Evolutionary conservation across 148 eudicot species (phyloP), one percentile per base, ranked within the genome.

Genomic region (Cornus kousa): DNA sequence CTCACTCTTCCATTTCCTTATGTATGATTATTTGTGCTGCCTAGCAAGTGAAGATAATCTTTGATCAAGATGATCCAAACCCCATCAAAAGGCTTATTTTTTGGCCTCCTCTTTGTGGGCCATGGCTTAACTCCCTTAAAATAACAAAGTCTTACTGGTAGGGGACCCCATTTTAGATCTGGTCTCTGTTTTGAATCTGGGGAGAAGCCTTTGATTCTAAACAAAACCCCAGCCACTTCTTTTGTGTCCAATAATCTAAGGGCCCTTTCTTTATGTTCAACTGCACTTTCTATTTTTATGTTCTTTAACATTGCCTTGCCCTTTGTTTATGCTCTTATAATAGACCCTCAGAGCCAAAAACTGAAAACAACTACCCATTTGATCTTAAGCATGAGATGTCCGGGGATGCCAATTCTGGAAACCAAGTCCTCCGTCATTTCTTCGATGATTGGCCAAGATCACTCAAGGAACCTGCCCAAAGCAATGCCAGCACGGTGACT

Each of bases 371-470:
- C 73, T 67, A 67, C 74, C 35, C 40, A 46, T 85, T 83, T 77
- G 83, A 81, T 77, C 53, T 87, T 53, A 88, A 80, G 24, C 75
- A 78, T 50, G 87, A 83, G n/a, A 24, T 77, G n/a, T 12, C 87
- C 23, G 85, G 48, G 22, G 85, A 85, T 40, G 83, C 39, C 3
- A 85, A 82, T 67, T 81, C 93, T 74, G 78, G 76, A 69, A 81
- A 70, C 13, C 81, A 72, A 74, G 87, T 90, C 17, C 82, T 94
- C 24, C 87, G 92, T 39, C 88, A 73, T 59, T 92, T 94, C 86
- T 94, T 94, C 64, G 93, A 94, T 68, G 97, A 90, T 74, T 91
- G 95, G 97, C 95, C 94, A 0, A 77, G 81, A 75, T 80, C 89
- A 20, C 70, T 80, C 64, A 78, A 85, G 19, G 78, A 87, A 19